Conservation (phyloP, 129 eudicot genomes). For the Artemisia annua region DNA sequence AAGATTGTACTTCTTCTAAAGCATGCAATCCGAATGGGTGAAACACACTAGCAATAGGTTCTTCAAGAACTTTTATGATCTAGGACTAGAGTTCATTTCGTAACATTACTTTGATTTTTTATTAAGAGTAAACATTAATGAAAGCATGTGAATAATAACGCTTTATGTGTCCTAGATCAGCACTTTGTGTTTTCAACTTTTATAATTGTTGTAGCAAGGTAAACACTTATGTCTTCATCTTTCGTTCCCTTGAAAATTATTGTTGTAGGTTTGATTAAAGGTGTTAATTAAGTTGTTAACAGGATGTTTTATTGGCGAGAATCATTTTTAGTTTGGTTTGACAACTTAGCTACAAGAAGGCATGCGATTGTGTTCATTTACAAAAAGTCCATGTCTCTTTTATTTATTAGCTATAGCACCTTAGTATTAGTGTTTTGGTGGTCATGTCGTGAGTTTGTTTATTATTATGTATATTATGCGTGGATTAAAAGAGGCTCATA, state of each 20-base stretch:
- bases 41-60: conserved; percentile 7
- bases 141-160: conserved; percentile 3
- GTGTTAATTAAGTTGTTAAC: background rate
- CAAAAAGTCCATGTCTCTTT: too few species aligned
- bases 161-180: background rate
- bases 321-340: too few species aligned
- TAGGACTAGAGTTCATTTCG: background rate
- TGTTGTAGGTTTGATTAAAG: background rate
- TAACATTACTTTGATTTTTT: conserved; percentile 6
- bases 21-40: conserved; percentile 12
- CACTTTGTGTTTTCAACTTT: background rate
- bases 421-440: too few species aligned
- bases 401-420: too few species aligned
- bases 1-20: background rate
- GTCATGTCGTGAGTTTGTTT: too few species aligned
- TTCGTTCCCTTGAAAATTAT: background rate
- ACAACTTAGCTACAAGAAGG: too few species aligned
- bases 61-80: conserved; percentile 10
- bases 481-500: too few species aligned
- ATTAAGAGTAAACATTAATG: conserved; percentile 9
- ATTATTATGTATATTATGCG: too few species aligned
- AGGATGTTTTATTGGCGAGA: too few species aligned
- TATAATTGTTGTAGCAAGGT: background rate
- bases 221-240: background rate
- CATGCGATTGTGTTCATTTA: too few species aligned